A percentile compares a stretch with the other conserved stretches of the same genome.
phyloP scores from a whole-genome alignment of 371 early-diverging fungal species.

The Saksenaea vasiformis region DNA sequence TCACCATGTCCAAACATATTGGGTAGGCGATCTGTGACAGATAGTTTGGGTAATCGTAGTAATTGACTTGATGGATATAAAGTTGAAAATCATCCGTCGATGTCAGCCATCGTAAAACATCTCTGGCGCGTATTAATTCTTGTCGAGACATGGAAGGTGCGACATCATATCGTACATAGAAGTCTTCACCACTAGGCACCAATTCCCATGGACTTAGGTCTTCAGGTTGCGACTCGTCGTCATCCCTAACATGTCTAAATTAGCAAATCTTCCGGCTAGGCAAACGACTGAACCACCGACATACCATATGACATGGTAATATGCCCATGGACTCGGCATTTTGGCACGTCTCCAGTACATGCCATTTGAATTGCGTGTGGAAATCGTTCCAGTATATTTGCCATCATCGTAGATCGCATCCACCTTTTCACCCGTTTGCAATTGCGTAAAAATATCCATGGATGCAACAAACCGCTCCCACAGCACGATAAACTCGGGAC shows the following conservation, averaged over 20 bases:
- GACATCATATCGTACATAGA: slow-evolving; percentile 36
- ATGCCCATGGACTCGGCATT: slow-evolving; percentile 54
- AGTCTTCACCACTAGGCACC: slow-evolving; percentile 36
- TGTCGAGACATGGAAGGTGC: slow-evolving; percentile 10
- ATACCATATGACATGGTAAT: slow-evolving; percentile 58
- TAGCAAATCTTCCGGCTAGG: neutral
- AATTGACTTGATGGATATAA: slow-evolving; percentile 71
- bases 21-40: slow-evolving; percentile 70
- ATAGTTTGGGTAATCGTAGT: slow-evolving; percentile 66
- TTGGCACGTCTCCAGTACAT: slow-evolving; percentile 37
- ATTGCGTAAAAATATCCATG: slow-evolving; percentile 42
- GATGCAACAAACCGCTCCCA: slow-evolving; percentile 65
- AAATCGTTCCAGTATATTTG: slow-evolving; percentile 60
- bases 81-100: slow-evolving; percentile 52
- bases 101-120: slow-evolving; percentile 38
- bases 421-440: slow-evolving; percentile 57
- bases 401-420: slow-evolving; percentile 69
- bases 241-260: slow-evolving; percentile 26
- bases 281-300: neutral
- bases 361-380: slow-evolving; percentile 29
- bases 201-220: slow-evolving; percentile 62
- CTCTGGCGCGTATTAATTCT: slow-evolving; percentile 34
- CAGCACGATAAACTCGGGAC: slow-evolving; percentile 72
- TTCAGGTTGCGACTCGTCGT: slow-evolving; percentile 30
- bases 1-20: slow-evolving; percentile 63